Evolutionary conservation across 2,329 filamentous ascomycete species (phyloP), one percentile per base, ranked within the genome.

Genomic region (Phaeosphaeria sp.): DNA sequence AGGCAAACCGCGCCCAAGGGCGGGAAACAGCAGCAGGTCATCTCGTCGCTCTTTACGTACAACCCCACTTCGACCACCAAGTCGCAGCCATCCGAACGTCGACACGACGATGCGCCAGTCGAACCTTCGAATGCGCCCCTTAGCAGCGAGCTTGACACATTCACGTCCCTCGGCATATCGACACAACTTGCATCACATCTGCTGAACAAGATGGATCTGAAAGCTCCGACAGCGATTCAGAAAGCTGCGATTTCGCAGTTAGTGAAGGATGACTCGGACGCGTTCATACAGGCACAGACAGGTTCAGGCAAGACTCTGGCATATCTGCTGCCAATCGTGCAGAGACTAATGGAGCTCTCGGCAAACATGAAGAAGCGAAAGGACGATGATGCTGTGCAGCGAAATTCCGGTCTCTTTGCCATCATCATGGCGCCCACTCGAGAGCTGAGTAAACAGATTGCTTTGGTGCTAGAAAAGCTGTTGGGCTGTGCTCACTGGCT

Each of bases 251-350:
- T 99, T 40, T 85, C 91, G 43, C 89, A 95, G 67, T 80, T 99
- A 60, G 79, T 96, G 45, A 88, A 88, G 43, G 89, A 90, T 52
- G 91, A 96, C 67, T 89, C 87, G 46, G 95, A 99, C 80, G 93
- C 93, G 2, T 99, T 99, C 70, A 90, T 99, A 33, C 95, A 98
- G 76, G 96, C 95, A 2, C 91, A 99, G 79, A 99, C 95, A 0
- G 95, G 95, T 66, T 99, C 95, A 0, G 95, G 95, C 79, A 99
- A 99, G 80, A 99, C 95, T 0, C 80, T 99, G 59, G 92, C 95
- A n/a, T 99, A 99, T 75, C 84, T 99, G 4, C 81, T 99, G 6
- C 95, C 95, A 1, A 90, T 99, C 47, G 88, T 99, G 21, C 92
- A 99, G 74, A 86, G 93, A 22, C 90, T 99, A 20, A 87, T 97